Evolutionary conservation across 805 yeast species (phyloP), one percentile per base, ranked within the genome.

Genomic region (Saturnispora saitoi): DNA sequence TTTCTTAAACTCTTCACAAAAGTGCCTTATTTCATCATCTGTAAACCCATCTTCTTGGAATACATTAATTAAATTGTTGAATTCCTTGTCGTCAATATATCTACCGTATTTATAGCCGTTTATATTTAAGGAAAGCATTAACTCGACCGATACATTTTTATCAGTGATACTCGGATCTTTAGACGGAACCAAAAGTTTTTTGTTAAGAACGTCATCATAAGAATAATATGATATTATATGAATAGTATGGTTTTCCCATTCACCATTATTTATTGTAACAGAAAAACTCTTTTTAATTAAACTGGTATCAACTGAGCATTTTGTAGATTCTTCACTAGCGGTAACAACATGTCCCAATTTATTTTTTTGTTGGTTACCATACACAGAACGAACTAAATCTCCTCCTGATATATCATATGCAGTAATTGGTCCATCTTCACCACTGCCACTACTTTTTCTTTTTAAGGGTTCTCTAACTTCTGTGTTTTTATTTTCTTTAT

Each of bases 221-320:
- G 76, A 70, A 61, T 87, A 90, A 64, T 90, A 90, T 8, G 90
- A 80, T 3, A 90, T 79, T 48, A 90, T 65, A 59, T 91, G 96
- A 42, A 81, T 67, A 4, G 84, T 77, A 56, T 73, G 76, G 10
- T 51, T 53, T 19, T 66, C 65, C 10, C 36, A 3, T 2, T 50
- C 47, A 10, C 51, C 51, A 17, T 51, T 50, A 20, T 65, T 63
- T 14, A 83, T 64, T n/a, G 80, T 74, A 24, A 87, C 70, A 1
- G 88, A 78, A 51, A 88, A 68, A 0, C 97, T 86, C 63, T 89
- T 88, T 63, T 90, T 90, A 51, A 88, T 78, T 42, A 90, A 70
- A 0, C 96, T 34, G 22, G 38, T 34, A 34, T 39, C 42, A 15
- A n/a, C n/a, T 28, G 42, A 24, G 19, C 42, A 26, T 24, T 39